Conservation (phyloP, 2,329 filamentous ascomycete genomes). For the Diaporthe sp. region DNA sequence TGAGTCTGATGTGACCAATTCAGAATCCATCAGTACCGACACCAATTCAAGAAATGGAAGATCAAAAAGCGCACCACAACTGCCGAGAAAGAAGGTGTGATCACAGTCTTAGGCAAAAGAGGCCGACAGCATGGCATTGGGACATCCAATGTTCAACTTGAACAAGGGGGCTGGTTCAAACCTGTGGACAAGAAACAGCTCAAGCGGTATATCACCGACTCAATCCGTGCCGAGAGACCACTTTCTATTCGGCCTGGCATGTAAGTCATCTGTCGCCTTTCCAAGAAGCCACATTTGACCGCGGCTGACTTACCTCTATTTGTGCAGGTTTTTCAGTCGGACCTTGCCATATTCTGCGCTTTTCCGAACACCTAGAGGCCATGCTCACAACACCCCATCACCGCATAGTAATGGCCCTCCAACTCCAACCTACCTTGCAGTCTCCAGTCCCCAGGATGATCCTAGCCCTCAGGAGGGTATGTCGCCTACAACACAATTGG, state of each 20-base stretch:
- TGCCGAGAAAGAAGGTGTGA: slow-evolving; percentile 43
- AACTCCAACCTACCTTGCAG: slow-evolving; percentile 7
- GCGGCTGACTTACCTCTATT: neutral
- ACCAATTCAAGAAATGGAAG: slow-evolving; percentile 23
- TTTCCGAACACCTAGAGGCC: neutral
- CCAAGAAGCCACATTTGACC: accelerated
- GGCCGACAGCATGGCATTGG: neutral
- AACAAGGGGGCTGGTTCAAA: slow-evolving; percentile 41
- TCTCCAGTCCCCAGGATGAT: neutral
- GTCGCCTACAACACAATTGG: slow-evolving; percentile 2
- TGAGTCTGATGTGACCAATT: too few relatives aligned
- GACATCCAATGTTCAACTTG: slow-evolving; percentile 33
- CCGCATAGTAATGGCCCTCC: neutral
- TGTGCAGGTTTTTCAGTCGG: slow-evolving; percentile 1
- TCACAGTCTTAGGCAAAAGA: slow-evolving; percentile 18
- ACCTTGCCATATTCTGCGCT: slow-evolving; percentile 7
- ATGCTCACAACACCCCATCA: neutral
- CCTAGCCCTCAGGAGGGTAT: neutral
- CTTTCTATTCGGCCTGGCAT: slow-evolving; percentile 14
- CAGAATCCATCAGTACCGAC: slow-evolving; percentile 42
- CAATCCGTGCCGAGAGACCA: slow-evolving; percentile 31
- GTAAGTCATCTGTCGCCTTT: neutral
- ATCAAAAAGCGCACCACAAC: slow-evolving; percentile 40
- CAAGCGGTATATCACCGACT: slow-evolving; percentile 42
- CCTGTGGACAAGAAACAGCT: slow-evolving; percentile 44